Percentiles rank a stretch among this genome's conserved stretches.
These are phyloP conservation scores for Gymnopus androsaceus DNA, from an alignment of 1,284 basidiomycete genomes.

Conservation along the genomic window DNA sequence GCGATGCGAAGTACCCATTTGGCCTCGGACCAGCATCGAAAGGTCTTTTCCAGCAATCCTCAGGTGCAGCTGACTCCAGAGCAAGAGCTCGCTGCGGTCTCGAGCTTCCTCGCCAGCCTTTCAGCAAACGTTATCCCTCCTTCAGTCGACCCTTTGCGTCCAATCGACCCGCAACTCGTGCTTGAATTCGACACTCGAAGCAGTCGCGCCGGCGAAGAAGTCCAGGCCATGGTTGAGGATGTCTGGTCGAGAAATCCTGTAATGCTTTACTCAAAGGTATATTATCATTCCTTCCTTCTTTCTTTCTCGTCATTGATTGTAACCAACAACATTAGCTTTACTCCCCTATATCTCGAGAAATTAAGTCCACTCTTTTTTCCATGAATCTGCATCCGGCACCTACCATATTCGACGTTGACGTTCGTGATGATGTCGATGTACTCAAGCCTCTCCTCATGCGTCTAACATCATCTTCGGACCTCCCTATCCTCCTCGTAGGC, in stretches of 20 bases:
- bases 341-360: conserved; percentile 65
- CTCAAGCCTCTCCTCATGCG: conserved; percentile 42
- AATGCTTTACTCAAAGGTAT: conserved; percentile 76
- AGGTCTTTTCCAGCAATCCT: conserved; percentile 22
- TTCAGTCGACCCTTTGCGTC: conserved; percentile 60
- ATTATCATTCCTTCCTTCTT: conserved; percentile 23
- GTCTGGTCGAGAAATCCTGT: conserved; percentile 78
- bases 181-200: conserved; percentile 81
- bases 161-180: conserved; percentile 78
- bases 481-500: conserved; percentile 74
- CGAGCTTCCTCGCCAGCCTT: conserved; percentile 76
- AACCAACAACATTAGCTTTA: conserved; percentile 44
- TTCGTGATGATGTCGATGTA: conserved; percentile 57
- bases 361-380: conserved; percentile 60
- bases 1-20: conserved; percentile 7
- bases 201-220: conserved; percentile 56
- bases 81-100: conserved; percentile 79
- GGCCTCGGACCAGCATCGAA: not conserved
- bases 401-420: conserved; percentile 74
- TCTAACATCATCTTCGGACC: conserved; percentile 54
- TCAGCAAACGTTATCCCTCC: conserved; percentile 78
- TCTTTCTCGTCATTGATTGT: not conserved
- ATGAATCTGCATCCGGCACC: conserved; percentile 69
- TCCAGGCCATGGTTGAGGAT: conserved; percentile 54
- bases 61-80: conserved; percentile 49